These are phyloP conservation scores for Fusarium odoratissimum DNA, from an alignment of 2,329 filamentous ascomycete genomes.

Conservation along the genomic window DNA sequence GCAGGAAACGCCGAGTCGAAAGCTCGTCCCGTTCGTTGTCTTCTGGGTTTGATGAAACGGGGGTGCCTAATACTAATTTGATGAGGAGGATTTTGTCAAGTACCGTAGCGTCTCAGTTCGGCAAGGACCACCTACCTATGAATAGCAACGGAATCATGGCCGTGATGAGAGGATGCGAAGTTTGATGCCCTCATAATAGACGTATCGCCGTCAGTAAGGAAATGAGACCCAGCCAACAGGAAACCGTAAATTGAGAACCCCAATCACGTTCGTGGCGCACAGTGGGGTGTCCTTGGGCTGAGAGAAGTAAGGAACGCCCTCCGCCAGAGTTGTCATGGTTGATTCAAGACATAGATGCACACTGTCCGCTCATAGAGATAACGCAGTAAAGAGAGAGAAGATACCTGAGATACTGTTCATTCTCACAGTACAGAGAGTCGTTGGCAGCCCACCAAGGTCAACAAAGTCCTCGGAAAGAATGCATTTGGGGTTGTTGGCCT, in stretches of 20 bases:
- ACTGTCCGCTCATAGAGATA: background rate
- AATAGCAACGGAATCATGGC: constrained; percentile 21
- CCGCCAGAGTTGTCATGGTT: background rate
- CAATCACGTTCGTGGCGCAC: constrained; percentile 23
- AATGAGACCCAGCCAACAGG: constrained; percentile 24
- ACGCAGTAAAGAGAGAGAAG: background rate
- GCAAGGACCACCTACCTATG: constrained; percentile 11
- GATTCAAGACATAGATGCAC: background rate
- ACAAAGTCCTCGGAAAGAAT: background rate
- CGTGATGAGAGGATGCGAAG: constrained; percentile 6
- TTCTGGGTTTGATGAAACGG: background rate
- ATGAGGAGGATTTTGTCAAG: constrained; percentile 1
- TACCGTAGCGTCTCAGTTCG: constrained; percentile 8
- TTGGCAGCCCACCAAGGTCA: background rate
- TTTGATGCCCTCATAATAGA: background rate
- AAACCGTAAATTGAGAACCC: constrained; percentile 15
- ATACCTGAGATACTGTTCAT: background rate
- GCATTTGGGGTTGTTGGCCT: constrained; percentile 19
- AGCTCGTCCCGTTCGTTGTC: constrained; percentile 11
- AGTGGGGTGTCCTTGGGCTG: constrained; percentile 7
- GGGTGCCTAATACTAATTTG: constrained; percentile 8
- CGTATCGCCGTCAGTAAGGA: constrained; percentile 1
- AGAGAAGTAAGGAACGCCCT: constrained; percentile 3
- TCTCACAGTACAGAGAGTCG: background rate
- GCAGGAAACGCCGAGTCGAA: constrained; percentile 22